Conservation (phyloP, 129 eudicot genomes). For the Centella asiatica region DNA sequence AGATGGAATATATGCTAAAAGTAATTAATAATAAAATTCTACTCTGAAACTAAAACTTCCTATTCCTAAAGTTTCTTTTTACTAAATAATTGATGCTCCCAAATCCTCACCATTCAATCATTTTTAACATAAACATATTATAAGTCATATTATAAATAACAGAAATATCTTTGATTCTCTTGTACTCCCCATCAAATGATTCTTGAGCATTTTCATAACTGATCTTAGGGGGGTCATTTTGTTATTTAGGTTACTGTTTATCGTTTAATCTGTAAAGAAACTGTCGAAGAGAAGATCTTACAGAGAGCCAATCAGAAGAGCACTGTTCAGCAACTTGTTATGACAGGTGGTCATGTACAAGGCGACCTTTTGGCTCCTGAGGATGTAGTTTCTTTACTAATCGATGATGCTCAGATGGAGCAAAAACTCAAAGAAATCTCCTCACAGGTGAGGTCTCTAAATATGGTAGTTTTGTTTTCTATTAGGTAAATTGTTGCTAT, state of each 20-base stretch:
- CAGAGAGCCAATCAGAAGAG: conserved; percentile 95
- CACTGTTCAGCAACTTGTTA: conserved; percentile 96
- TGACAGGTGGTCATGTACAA: conserved; percentile 99
- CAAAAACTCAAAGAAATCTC: conserved; percentile 83
- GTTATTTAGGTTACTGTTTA: conserved; percentile 81
- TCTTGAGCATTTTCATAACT: too few species aligned
- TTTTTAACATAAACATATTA: too few species aligned
- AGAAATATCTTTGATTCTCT: too few species aligned
- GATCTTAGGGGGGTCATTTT: conserved; percentile 8
- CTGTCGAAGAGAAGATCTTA: conserved; percentile 91
- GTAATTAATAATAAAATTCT: too few species aligned
- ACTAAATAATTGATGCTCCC: too few species aligned
- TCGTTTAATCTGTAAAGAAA: conserved; percentile 89
- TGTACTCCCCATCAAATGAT: too few species aligned
- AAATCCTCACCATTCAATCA: too few species aligned
- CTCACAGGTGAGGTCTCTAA: conserved; percentile 33
- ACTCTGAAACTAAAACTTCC: too few species aligned
- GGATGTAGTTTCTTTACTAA: conserved; percentile 86
- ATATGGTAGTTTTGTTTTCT: neutral
- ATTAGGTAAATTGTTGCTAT: neutral
- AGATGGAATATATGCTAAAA: too few species aligned
- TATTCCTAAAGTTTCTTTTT: too few species aligned
- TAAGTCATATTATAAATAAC: too few species aligned
- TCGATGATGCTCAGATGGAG: conserved; percentile 92
- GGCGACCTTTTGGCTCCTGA: conserved; percentile 96